Evolutionary conservation across 495 filamentous ascomycete genomes (phyloP), one percentile per base, ranked within the genome.

Genomic region (Penicillium soppii): DNA sequence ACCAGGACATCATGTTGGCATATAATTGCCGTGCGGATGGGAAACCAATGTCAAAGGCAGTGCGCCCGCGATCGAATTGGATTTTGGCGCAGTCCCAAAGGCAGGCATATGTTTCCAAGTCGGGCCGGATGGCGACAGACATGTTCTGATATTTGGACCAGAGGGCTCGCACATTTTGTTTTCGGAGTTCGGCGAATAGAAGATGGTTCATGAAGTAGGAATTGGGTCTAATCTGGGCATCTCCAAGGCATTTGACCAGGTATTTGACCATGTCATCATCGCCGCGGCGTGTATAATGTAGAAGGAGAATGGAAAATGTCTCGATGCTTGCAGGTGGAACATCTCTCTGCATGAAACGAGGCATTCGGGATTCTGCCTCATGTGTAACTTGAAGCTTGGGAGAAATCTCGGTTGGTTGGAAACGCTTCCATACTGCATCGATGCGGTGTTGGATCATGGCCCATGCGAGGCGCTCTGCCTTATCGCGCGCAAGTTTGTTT

Each of bases 201-300:
- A 91, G 66, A 52, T 90, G 84, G 66, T 91, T 92, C 74, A 91
- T 81, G 61, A 90, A 82, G 62, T 83, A 87, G 36, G 81, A 82
- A 50, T 86, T 84, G 6, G 86, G 79, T 17, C 69, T 69, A 47
- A 91, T 80, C 40, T 84, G 79, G 13, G 85, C 77, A 35, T 78
- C 62, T 26, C 68, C 59, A 36, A 90, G 77, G 17, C 74, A 76
- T 27, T 77, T 68, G 57, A 80, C 80, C 9, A 92, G 67, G 32
- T 82, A 71, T 40, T 77, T 61, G 44, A 87, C 72, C 56, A 78
- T 75, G 5, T 71, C 63, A 43, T 81, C 73, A 21, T 83, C 76
- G 12, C 80, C 68, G 32, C 86, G 78, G 40, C 80, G 76, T 40
- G 76, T 80, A 61, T 90, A 91, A 52, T 88, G 82, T 32, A 86